These are phyloP conservation scores for Annulohypoxylon moriforme DNA, from an alignment of 495 filamentous ascomycete genomes.

Conservation along the genomic window DNA sequence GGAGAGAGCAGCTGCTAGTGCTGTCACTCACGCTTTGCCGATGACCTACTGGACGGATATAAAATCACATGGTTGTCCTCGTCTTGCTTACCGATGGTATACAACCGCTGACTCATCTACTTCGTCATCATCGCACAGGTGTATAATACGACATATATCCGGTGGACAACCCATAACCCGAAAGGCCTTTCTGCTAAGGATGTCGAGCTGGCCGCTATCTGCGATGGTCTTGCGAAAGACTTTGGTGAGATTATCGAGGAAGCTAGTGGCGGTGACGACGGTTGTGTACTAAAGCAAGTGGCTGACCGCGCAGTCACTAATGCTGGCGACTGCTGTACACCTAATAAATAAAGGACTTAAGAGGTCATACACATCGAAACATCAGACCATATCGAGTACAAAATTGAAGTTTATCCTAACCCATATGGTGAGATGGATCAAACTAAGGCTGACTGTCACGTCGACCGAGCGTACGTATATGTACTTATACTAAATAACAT, in stretches of 20 bases:
- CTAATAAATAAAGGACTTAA: constrained; percentile 44
- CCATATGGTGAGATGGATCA: neutral
- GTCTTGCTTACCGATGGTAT: constrained; percentile 20
- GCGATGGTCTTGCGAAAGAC: constrained; percentile 67
- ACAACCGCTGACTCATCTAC: constrained; percentile 31
- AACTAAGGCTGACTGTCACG: neutral
- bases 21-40: neutral
- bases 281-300: constrained; percentile 45
- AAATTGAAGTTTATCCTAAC: neutral
- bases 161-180: constrained; percentile 81
- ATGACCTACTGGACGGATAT: constrained; percentile 10
- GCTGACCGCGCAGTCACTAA: constrained; percentile 51
- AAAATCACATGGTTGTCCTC: constrained; percentile 7
- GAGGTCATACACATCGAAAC: neutral
- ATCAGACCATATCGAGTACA: constrained; percentile 5
- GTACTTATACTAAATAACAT: neutral
- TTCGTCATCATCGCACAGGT: constrained; percentile 52
- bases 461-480: neutral
- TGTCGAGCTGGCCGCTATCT: constrained; percentile 70
- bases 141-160: constrained; percentile 70
- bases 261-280: constrained; percentile 11
- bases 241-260: constrained; percentile 61
- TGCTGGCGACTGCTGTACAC: constrained; percentile 61
- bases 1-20: constrained; percentile 10
- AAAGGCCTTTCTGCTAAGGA: constrained; percentile 77